Evolutionary conservation across 1,284 basidiomycete species (phyloP).

Genomic region (Pseudozyma sp.): DNA sequence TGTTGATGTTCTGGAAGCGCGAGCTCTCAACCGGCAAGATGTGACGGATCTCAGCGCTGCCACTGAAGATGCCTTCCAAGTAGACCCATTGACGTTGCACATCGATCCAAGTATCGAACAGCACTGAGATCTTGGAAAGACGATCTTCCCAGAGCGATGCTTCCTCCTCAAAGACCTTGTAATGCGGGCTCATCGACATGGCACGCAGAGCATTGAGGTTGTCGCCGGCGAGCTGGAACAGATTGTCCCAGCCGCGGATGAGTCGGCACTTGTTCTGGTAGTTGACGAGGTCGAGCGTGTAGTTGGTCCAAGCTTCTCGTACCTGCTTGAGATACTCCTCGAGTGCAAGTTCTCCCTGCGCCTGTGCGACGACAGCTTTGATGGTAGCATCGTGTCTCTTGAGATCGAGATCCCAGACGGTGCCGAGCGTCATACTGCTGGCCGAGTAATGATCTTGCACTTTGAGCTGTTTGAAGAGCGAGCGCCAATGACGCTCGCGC

Average conservation of each 20-base stretch:
- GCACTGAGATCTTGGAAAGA: constrained; percentile 72
- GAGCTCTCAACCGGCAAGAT: constrained; percentile 95
- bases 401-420: constrained; percentile 96
- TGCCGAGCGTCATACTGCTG: constrained; percentile 88
- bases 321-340: constrained; percentile 74
- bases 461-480: constrained; percentile 91
- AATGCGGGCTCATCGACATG: constrained; percentile 75
- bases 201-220: constrained; percentile 94
- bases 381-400: constrained; percentile 90
- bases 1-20: constrained; percentile 98
- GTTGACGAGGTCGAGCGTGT: constrained; percentile 94
- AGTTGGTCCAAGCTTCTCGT: constrained; percentile 95
- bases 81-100: constrained; percentile 99
- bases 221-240: constrained; percentile 71
- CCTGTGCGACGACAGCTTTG: constrained; percentile 94
- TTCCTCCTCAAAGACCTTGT: constrained; percentile 70
- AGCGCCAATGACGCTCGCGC: constrained; percentile 98
- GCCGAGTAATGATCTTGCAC: constrained; percentile 68
- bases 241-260: constrained; percentile 91
- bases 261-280: constrained; percentile 99
- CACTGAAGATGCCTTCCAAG: constrained; percentile 98
- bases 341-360: constrained; percentile 84
- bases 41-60: constrained; percentile 85
- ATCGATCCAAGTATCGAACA: constrained; percentile 99
- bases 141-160: constrained; percentile 70